A percentile compares a stretch with the other conserved stretches of the same genome.
These are phyloP conservation scores for Fonsecaea multimorphosa DNA, from an alignment of 2,329 filamentous ascomycete species.

Conservation along the genomic window DNA sequence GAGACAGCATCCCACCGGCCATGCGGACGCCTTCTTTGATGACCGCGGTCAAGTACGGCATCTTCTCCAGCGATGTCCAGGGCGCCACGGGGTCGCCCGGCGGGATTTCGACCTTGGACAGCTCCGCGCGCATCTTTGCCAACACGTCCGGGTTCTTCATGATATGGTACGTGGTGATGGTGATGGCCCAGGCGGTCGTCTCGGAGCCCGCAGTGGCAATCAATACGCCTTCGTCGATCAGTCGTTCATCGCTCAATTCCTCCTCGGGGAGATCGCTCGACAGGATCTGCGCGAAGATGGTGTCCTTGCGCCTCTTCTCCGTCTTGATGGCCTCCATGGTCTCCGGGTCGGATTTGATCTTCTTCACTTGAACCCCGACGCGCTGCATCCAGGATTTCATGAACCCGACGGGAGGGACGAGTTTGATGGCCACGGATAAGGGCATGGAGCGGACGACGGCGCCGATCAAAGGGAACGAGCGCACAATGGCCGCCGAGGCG, in stretches of 20 bases:
- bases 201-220: slow-evolving; percentile 39
- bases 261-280: slow-evolving; percentile 31
- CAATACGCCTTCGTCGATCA: slow-evolving; percentile 44
- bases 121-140: slow-evolving; percentile 24
- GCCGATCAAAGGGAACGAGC: slow-evolving; percentile 39
- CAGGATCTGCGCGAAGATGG: slow-evolving; percentile 36
- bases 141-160: slow-evolving; percentile 29
- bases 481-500: slow-evolving; percentile 30
- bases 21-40: slow-evolving; percentile 44
- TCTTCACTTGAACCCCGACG: slow-evolving; percentile 31
- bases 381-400: slow-evolving; percentile 35
- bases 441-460: slow-evolving; percentile 35
- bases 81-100: slow-evolving; percentile 28
- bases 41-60: slow-evolving; percentile 43
- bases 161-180: slow-evolving; percentile 35
- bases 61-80: slow-evolving; percentile 40
- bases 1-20: slow-evolving; percentile 36
- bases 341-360: slow-evolving; percentile 32
- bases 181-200: slow-evolving; percentile 36
- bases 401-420: slow-evolving; percentile 32
- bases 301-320: slow-evolving; percentile 35
- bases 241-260: slow-evolving; percentile 41
- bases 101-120: slow-evolving; percentile 23
- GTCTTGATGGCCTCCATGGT: slow-evolving; percentile 30
- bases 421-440: slow-evolving; percentile 20